Evolutionary conservation across 2,329 filamentous ascomycete genomes (phyloP), one percentile per base, ranked within the genome.

Genomic region (Fusarium begoniae): DNA sequence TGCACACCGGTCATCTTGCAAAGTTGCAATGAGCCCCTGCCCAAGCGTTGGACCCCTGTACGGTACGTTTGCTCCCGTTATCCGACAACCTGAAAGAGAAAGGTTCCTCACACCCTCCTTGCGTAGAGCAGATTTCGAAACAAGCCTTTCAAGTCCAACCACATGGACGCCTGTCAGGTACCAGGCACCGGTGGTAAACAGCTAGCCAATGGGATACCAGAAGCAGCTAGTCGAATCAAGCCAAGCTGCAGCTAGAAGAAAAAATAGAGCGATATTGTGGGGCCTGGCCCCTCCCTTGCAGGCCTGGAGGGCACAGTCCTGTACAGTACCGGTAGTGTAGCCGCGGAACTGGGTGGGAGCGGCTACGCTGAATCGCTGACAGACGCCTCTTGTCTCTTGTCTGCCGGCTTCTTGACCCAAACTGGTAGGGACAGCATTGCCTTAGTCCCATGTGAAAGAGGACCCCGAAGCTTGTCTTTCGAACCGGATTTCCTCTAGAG

Each of bases 111-210:
- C 69, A 75, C 64, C 65, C 61, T 59, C 53, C 40, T 54, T 54
- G 41, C 37, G 53, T 37, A 56, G 48, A 65, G 60, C 54, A 66
- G 61, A 66, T 65, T 73, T 75, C 56, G 70, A 75, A 75, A 73
- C 75, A 78, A 77, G 72, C 82, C 82, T 83, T 80, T 82, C 77
- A 83, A 76, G 78, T 78, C 76, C 72, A 73, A 78, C 81, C 83
- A 84, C 81, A 83, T 84, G 81, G 80, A 77, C 73, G 67, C 66
- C 78, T 82, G 82, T 80, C 82, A 85, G 83, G 83, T 81, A 85
- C 83, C 82, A 81, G 82, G 81, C 75, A 81, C 81, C 59, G 73
- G 68, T 72, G 75, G 75, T 53, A 63, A 72, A 60, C 38, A 60
- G 45, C 67, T 60, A 74, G 53, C 83, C 82, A 84, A 83, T 83